Evolutionary conservation across 345 rosid genomes (phyloP), one percentile per base, ranked within the genome.

Genomic region (Syzygium aqueum): DNA sequence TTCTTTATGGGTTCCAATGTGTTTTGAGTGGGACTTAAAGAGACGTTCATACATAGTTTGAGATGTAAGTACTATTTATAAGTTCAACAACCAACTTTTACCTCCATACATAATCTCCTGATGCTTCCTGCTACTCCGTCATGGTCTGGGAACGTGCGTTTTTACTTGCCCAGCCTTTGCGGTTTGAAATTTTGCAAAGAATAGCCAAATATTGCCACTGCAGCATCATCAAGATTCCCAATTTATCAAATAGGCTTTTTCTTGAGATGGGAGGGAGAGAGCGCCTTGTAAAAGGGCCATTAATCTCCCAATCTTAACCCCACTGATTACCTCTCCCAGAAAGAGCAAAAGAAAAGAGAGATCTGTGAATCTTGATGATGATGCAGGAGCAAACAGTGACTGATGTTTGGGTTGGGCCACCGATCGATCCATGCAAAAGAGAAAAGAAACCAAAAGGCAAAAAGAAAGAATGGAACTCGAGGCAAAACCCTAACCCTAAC

Each of bases 211-310:
- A 95, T 93, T 89, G 97, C 96, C 92, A 95, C 95, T 96, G 97
- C 97, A 96, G 96, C 97, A 95, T 96, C 98, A 96, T 96, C 98
- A 96, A 93, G 98, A 96, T 96, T 96, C 98, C 86, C 97, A 95
- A 52, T 85, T 87, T 86, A 85, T 37, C 82, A 80, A 86, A 65
- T 53, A 85, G 59, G 56, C 56, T 63, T 54, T 85, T 84, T n/a
- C 56, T 53, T 14, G 59, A 16, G 61, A 51, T 12, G 40, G 61
- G 85, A 54, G 43, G 6, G 82, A 73, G 7, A 73, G 43, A 19
- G 82, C 11, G 27, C 49, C 82, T 73, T 37, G 82, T 19, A 15
- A 77, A 78, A 77, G 85, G 85, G 40, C 82, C 85, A 73, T 65
- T 49, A 73, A 56, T n/a, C 22, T 21, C 85, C 25, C 43, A 28